Evolutionary conservation across 768 basidiomycete genomes (phyloP).

Genomic region (Dictyophora rubrovolvata): DNA sequence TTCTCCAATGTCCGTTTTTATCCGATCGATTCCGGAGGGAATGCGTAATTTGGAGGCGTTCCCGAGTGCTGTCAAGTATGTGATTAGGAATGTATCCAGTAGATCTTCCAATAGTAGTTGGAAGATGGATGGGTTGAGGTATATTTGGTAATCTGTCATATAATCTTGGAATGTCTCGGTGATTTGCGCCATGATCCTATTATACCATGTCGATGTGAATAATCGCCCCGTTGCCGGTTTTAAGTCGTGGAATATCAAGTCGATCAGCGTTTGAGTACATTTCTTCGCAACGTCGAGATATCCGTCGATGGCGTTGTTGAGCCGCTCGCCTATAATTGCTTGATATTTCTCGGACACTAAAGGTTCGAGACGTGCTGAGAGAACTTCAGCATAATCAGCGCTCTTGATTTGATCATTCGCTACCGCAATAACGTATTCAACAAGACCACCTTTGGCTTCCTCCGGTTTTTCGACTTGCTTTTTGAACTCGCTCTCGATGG

Average conservation of each 20-base stretch:
- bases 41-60: conserved; percentile 79
- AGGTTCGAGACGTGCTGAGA: conserved; percentile 77
- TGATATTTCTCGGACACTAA: conserved; percentile 92
- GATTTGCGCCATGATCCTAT: conserved; percentile 77
- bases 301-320: conserved; percentile 96
- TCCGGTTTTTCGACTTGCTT: conserved; percentile 83
- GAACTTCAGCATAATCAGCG: conserved; percentile 84
- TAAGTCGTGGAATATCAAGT: conserved; percentile 90
- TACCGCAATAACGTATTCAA: conserved; percentile 92
- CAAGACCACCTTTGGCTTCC: conserved; percentile 76
- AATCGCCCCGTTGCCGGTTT: conserved; percentile 77
- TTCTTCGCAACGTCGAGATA: conserved; percentile 98
- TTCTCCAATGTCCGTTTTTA: conserved; percentile 70
- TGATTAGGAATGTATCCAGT: conserved; percentile 80
- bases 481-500: conserved; percentile 77
- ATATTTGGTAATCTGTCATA: conserved; percentile 88
- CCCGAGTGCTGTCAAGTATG: conserved; percentile 80
- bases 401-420: conserved; percentile 97
- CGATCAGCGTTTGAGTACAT: conserved; percentile 89
- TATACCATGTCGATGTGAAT: conserved; percentile 85
- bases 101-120: conserved; percentile 91
- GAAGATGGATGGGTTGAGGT: conserved; percentile 81
- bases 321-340: conserved; percentile 64
- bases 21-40: conserved; percentile 73
- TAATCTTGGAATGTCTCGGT: conserved; percentile 95